Conservation (phyloP, 441 rosid species). For the Erodium chrysanthum region DNA sequence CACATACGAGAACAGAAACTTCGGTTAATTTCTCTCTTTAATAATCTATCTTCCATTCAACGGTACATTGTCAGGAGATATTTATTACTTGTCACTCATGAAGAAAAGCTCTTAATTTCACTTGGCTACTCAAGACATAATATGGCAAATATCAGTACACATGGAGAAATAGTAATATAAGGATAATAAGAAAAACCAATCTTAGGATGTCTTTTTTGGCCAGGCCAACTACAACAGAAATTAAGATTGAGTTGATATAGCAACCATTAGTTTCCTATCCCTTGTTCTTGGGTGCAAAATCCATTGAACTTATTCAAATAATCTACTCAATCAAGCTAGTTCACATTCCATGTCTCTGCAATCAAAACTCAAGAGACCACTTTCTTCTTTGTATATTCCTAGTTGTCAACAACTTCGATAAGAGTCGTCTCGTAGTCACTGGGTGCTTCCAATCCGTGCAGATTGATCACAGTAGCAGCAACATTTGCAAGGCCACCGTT, state of each 20-base stretch:
- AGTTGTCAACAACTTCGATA: constrained; percentile 59
- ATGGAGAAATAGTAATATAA: no score
- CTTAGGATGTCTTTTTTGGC: not conserved
- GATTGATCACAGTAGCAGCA: constrained; percentile 93
- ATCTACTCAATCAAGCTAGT: not conserved
- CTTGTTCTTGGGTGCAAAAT: not conserved
- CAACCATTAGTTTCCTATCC: not conserved
- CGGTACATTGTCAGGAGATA: no score
- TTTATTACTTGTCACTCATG: no score
- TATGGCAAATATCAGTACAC: no score
- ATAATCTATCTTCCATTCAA: no score
- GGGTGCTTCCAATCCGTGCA: constrained; percentile 83
- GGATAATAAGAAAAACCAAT: no score
- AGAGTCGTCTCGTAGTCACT: constrained; percentile 73
- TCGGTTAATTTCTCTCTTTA: no score
- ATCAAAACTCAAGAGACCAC: constrained; percentile 3
- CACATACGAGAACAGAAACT: no score
- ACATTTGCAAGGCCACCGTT: constrained; percentile 89
- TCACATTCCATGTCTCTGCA: not conserved
- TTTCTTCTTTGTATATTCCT: not conserved
- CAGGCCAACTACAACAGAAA: not conserved
- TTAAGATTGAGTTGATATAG: not conserved
- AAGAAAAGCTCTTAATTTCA: no score
- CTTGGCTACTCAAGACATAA: no score
- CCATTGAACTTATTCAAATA: not conserved